These are phyloP conservation scores for Picea abies DNA, from an alignment of 83 land plant genomes.

Conservation along the genomic window DNA sequence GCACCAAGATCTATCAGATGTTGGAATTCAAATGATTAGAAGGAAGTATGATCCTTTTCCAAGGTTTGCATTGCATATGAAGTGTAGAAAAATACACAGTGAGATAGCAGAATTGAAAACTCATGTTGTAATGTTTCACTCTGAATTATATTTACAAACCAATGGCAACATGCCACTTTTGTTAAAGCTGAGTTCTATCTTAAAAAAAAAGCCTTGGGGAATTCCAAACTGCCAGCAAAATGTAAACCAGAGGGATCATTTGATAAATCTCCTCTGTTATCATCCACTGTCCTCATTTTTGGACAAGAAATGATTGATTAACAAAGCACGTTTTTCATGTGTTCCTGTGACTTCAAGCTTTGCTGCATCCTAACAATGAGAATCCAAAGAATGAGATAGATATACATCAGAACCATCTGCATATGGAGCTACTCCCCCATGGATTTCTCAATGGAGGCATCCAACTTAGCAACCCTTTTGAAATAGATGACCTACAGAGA, in stretches of 20 bases:
- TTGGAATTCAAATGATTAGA: no score
- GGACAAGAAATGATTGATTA: slow-evolving; percentile 5
- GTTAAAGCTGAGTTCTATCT: neutral
- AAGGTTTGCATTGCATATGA: no score
- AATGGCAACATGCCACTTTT: slow-evolving; percentile 1
- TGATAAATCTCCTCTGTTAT: neutral
- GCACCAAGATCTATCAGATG: no score
- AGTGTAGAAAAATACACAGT: neutral
- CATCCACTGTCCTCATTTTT: neutral
- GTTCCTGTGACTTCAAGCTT: neutral
- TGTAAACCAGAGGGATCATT: neutral
- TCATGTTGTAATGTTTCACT: neutral
- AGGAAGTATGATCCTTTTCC: no score
- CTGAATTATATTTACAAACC: slow-evolving; percentile 9
- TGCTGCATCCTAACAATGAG: neutral
- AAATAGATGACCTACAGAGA: neutral
- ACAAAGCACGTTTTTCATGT: neutral
- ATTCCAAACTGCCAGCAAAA: neutral
- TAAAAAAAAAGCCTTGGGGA: neutral
- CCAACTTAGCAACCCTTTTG: neutral
- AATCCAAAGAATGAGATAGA: neutral
- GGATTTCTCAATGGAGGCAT: neutral
- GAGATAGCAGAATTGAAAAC: neutral
- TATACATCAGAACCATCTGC: neutral
- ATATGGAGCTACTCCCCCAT: neutral